Evolutionary conservation across 2,329 filamentous ascomycete genomes (phyloP).

Genomic region (Fusarium longipes): DNA sequence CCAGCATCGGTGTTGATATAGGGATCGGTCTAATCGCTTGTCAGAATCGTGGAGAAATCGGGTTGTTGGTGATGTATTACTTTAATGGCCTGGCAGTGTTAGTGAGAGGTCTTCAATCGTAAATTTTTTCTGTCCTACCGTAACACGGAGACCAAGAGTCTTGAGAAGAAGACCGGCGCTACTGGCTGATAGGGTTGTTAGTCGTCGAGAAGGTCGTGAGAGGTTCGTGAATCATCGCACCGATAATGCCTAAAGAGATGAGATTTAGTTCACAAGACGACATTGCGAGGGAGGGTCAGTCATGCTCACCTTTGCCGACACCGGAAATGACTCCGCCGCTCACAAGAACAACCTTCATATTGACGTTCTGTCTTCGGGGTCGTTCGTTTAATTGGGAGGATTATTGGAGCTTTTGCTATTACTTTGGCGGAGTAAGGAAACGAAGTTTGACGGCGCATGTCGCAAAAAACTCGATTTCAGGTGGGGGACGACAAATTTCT

Average conservation of each 20-base stretch:
- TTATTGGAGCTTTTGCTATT: slow-evolving; percentile 8
- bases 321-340: slow-evolving; percentile 39
- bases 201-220: background rate
- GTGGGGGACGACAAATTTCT: slow-evolving; percentile 35
- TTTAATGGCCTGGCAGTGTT: slow-evolving; percentile 39
- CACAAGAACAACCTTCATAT: slow-evolving; percentile 38
- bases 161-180: slow-evolving; percentile 78
- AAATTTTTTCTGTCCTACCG: slow-evolving; percentile 36
- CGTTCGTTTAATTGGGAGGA: slow-evolving; percentile 2
- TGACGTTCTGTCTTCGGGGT: slow-evolving; percentile 2
- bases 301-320: slow-evolving; percentile 33
- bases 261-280: slow-evolving; percentile 16
- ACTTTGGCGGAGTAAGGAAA: slow-evolving; percentile 8
- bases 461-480: slow-evolving; percentile 28
- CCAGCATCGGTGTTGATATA: slow-evolving; percentile 58
- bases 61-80: slow-evolving; percentile 9
- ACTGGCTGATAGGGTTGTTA: slow-evolving; percentile 33
- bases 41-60: slow-evolving; percentile 6
- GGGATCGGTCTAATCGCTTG: slow-evolving; percentile 60
- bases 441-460: slow-evolving; percentile 17
- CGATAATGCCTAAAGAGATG: slow-evolving; percentile 23
- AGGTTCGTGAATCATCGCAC: slow-evolving; percentile 9
- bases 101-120: background rate
- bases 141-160: slow-evolving; percentile 80
- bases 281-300: background rate